These are phyloP conservation scores for Murraya paniculata DNA, from an alignment of 345 rosid genomes.

Conservation along the genomic window DNA sequence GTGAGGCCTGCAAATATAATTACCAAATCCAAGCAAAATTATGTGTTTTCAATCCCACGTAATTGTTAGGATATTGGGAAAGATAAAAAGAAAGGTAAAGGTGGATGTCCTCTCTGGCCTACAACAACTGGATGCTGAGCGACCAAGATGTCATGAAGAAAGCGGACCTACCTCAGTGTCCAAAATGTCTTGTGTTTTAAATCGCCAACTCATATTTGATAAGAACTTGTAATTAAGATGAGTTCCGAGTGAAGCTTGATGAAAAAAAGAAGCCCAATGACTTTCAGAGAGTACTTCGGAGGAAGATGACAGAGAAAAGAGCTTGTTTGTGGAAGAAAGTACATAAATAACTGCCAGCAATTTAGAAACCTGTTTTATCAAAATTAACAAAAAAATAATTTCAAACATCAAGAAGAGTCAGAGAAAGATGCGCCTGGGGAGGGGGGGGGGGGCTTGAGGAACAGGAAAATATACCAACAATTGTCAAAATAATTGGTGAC, in stretches of 20 bases:
- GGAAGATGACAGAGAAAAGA: constrained; percentile 37
- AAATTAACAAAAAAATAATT: constrained; percentile 15
- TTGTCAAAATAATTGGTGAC: neutral
- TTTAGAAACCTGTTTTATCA: constrained; percentile 61
- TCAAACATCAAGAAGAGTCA: constrained; percentile 3
- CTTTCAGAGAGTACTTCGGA: constrained; percentile 61
- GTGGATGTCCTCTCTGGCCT: neutral
- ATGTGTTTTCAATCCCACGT: neutral
- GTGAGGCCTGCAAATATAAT: constrained; percentile 41
- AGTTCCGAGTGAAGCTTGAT: constrained; percentile 91
- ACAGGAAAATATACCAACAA: neutral
- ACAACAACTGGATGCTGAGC: neutral
- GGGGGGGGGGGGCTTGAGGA: too few relatives aligned
- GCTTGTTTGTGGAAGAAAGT: constrained; percentile 54
- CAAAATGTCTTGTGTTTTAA: constrained; percentile 21
- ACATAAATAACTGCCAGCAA: constrained; percentile 61
- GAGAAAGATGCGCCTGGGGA: neutral
- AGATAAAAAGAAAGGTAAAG: neutral
- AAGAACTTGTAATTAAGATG: constrained; percentile 63
- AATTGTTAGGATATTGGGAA: neutral
- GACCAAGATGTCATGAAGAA: neutral
- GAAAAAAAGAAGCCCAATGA: constrained; percentile 92
- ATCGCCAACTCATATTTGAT: constrained; percentile 40
- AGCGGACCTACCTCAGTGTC: constrained; percentile 43
- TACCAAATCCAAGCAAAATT: constrained; percentile 7